These are phyloP conservation scores for Dendryphion nanum DNA, from an alignment of 2,329 filamentous ascomycete species.

Conservation along the genomic window DNA sequence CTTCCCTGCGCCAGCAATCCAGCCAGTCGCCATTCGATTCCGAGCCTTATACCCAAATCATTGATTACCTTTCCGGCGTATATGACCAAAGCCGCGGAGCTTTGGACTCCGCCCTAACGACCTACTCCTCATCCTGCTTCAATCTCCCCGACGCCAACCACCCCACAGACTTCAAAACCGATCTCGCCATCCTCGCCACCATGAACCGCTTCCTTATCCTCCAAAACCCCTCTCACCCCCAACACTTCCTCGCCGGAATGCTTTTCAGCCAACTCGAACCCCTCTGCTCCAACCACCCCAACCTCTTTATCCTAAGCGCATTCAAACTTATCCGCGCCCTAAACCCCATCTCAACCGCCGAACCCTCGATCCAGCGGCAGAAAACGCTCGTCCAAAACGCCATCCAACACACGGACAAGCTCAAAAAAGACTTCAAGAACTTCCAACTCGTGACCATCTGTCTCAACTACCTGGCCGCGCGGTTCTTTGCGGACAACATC, in stretches of 20 bases:
- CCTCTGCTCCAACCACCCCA: conserved; percentile 67
- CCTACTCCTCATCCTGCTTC: conserved; percentile 65
- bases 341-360: conserved; percentile 57
- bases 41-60: conserved; percentile 52
- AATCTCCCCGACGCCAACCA: conserved; percentile 42
- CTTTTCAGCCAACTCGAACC: conserved; percentile 66
- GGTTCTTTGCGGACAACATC: conserved; percentile 78
- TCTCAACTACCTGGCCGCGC: conserved; percentile 79
- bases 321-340: conserved; percentile 71
- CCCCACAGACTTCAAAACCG: conserved; percentile 28
- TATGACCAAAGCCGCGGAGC: conserved; percentile 76
- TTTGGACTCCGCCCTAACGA: conserved; percentile 63
- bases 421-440: conserved; percentile 69
- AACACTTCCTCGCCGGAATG: conserved; percentile 54
- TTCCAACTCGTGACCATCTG: conserved; percentile 79
- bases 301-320: conserved; percentile 73
- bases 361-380: conserved; percentile 67
- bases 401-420: conserved; percentile 69
- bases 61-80: conserved; percentile 71
- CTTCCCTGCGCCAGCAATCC: conserved; percentile 22
- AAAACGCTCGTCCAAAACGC: conserved; percentile 77
- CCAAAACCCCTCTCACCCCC: conserved; percentile 38
- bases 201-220: conserved; percentile 51
- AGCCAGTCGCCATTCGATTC: conserved; percentile 44
- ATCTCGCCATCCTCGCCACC: conserved; percentile 47